Evolutionary conservation across 2,329 filamentous ascomycete genomes (phyloP).

Genomic region (Aureobasidium vineae): DNA sequence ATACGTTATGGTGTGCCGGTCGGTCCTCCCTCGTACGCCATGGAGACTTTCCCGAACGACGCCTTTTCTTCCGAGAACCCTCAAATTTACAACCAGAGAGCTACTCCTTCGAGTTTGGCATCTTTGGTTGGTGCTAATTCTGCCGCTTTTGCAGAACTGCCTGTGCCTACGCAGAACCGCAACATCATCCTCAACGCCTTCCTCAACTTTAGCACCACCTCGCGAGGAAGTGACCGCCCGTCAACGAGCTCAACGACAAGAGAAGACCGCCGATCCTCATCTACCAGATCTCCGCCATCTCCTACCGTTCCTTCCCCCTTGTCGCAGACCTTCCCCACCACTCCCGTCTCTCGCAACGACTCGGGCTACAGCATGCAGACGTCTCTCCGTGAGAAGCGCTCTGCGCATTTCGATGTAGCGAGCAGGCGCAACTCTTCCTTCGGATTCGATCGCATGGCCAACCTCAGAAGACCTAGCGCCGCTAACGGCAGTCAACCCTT

Average conservation of each 20-base stretch:
- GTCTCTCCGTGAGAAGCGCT: slow-evolving; percentile 89
- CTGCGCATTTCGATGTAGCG: slow-evolving; percentile 79
- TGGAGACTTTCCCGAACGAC: slow-evolving; percentile 89
- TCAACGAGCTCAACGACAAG: slow-evolving; percentile 64
- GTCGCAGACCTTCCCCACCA: slow-evolving; percentile 73
- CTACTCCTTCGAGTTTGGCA: slow-evolving; percentile 69
- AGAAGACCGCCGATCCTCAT: slow-evolving; percentile 37
- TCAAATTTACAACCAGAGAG: slow-evolving; percentile 70
- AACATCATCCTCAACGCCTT: slow-evolving; percentile 89
- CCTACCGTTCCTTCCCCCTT: slow-evolving; percentile 75
- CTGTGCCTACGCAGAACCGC: slow-evolving; percentile 51
- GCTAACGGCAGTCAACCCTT: slow-evolving; percentile 56
- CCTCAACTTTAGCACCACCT: slow-evolving; percentile 68
- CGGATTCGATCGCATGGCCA: slow-evolving; percentile 68
- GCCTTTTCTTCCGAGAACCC: slow-evolving; percentile 85
- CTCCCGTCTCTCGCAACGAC: slow-evolving; percentile 82
- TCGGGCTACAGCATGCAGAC: slow-evolving; percentile 85
- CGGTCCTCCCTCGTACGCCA: slow-evolving; percentile 89
- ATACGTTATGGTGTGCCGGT: slow-evolving; percentile 78
- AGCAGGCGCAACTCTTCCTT: slow-evolving; percentile 82
- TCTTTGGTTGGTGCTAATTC: slow-evolving; percentile 91
- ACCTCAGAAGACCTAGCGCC: slow-evolving; percentile 58
- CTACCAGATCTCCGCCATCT: slow-evolving; percentile 54
- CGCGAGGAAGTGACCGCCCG: slow-evolving; percentile 65
- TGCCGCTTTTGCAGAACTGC: slow-evolving; percentile 64